Evolutionary conservation across 352 stramenopile species (phyloP).

Genomic region (Peronospora belbahrii): DNA sequence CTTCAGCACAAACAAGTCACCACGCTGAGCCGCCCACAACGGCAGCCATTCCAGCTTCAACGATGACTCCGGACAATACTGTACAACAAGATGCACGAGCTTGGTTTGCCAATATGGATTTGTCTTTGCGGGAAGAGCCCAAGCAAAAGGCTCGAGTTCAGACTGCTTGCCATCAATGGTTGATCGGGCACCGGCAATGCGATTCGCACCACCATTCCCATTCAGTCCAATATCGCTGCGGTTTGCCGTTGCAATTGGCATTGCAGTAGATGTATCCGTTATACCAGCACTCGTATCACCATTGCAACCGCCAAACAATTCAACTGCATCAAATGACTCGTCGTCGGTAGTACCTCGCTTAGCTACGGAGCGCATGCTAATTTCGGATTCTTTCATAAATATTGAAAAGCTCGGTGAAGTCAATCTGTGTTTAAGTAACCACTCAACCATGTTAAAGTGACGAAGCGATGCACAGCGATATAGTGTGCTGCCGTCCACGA

Average conservation of each 20-base stretch:
- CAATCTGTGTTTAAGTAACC: constrained; percentile 19
- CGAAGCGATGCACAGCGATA: constrained; percentile 12
- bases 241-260: constrained; percentile 5
- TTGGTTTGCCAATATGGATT: constrained; percentile 21
- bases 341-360: constrained; percentile 10
- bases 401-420: constrained; percentile 14
- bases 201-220: background rate
- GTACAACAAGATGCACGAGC: constrained; percentile 16
- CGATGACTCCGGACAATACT: constrained; percentile 19
- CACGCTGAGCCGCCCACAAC: constrained; percentile 28
- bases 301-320: background rate
- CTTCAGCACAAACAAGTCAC: constrained; percentile 23
- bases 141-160: constrained; percentile 20
- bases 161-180: constrained; percentile 4
- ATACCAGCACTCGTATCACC: background rate
- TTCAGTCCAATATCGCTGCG: constrained; percentile 3
- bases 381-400: constrained; percentile 18
- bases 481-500: constrained; percentile 20
- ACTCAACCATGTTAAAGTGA: constrained; percentile 28
- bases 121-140: constrained; percentile 26
- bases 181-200: constrained; percentile 3
- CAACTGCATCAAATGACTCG: constrained; percentile 7
- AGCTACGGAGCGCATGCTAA: constrained; percentile 21
- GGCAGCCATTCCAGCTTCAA: constrained; percentile 24
- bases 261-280: background rate